Percentiles rank a stretch among this genome's conserved stretches.
phyloP scores from a whole-genome alignment of 1,284 basidiomycete genomes.

The Ganoderma sinense region DNA sequence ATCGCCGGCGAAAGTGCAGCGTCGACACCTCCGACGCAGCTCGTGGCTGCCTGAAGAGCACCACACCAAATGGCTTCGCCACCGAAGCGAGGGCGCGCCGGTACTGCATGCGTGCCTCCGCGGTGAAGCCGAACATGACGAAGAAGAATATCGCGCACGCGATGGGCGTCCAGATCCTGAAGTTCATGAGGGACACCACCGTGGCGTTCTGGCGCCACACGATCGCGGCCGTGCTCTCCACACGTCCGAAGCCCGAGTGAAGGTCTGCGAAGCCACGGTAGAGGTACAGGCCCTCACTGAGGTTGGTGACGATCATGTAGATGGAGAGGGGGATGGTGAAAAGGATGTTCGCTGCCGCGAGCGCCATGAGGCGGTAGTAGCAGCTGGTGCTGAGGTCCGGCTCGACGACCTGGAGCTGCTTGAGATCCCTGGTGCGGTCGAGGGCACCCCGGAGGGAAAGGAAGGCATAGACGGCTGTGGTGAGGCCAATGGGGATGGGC shows the following conservation, averaged over 20 bases:
- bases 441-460: neutral
- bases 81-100: neutral
- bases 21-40: neutral
- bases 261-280: slow-evolving; percentile 48
- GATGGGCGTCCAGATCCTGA: slow-evolving; percentile 1
- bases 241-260: slow-evolving; percentile 45
- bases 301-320: slow-evolving; percentile 38
- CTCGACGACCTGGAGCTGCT: slow-evolving; percentile 32
- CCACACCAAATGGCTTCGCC: neutral
- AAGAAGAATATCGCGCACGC: neutral
- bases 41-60: neutral
- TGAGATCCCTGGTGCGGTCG: slow-evolving; percentile 21
- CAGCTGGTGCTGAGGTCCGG: slow-evolving; percentile 46
- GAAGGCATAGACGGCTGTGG: slow-evolving; percentile 33
- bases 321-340: slow-evolving; percentile 44
- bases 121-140: slow-evolving; percentile 5
- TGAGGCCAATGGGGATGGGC: slow-evolving; percentile 35
- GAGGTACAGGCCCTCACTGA: slow-evolving; percentile 18
- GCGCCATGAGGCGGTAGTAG: slow-evolving; percentile 59
- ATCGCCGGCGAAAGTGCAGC: neutral
- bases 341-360: slow-evolving; percentile 50
- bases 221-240: slow-evolving; percentile 35
- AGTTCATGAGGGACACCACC: neutral
- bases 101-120: slow-evolving; percentile 30
- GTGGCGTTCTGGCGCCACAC: slow-evolving; percentile 29